Evolutionary conservation across 371 early-diverging fungal species (phyloP), one percentile per base, ranked within the genome.

Genomic region (Choanephora cucurbitarum): DNA sequence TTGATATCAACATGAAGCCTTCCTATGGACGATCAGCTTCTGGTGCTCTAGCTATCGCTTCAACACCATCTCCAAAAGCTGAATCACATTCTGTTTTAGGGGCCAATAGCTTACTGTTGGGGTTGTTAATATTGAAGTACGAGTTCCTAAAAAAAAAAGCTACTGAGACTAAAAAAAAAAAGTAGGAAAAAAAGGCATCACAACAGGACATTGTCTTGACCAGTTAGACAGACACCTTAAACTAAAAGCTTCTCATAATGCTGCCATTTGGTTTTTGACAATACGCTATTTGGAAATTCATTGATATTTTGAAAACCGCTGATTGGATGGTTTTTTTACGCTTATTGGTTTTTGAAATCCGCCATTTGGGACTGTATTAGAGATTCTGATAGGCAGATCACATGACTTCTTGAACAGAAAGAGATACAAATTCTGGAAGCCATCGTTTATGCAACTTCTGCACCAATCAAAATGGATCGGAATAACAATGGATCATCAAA

Each of bases 1-100:
- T 46, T 33, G 45, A 55, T 46, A 52, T 52, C 52, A 52, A 52
- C 52, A 52, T 52, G 52, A 43, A 32, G 42, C 23, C 43, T 28
- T 43, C 32, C 32, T 28, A 32, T 43, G 43, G 24, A 43, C 32
- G 44, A 18, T 52, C 52, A 52, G 31, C 23, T 15, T 23, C 7
- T 15, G 52, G 52, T 43, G 43, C 52, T 28, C 43, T 32, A 52
- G 52, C 52, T 43, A 43, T 52, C 6, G 19, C 42, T 4, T 42
- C 28, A 52, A 52, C 52, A 43, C 43, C 33, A 53, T 43, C 43
- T 32, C 32, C 43, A 31, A 42, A 43, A 28, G 43, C 52, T 13
- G 43, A 23, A n/a, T 43, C 44, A n/a, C 43, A 52, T 43, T 43
- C 43, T 43, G 31, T 52, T 42, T 44, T 52, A 32, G 52, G 52